Percentiles rank a stretch among this genome's conserved stretches.
Conservation (phyloP, 345 rosid genomes). For the Brassica carinata region DNA sequence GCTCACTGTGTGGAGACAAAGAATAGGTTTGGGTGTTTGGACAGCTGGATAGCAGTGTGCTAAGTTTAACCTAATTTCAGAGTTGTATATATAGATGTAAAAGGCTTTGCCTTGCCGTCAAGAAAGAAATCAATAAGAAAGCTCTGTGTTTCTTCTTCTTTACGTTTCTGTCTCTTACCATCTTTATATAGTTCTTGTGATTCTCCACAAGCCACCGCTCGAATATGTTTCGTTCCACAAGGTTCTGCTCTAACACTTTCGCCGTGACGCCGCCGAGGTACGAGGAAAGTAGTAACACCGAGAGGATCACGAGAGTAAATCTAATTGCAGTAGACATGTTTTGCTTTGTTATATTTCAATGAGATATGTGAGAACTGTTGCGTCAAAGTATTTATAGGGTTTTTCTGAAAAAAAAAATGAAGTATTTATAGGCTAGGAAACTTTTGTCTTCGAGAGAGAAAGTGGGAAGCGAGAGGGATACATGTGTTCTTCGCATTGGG, state of each 20-base stretch:
- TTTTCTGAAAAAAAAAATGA: neutral
- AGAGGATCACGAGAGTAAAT: slow-evolving; percentile 15
- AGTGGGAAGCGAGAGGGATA: slow-evolving; percentile 9
- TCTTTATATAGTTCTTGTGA: slow-evolving; percentile 31
- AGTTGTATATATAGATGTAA: no score
- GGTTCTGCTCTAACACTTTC: slow-evolving; percentile 9
- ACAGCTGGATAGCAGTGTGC: no score
- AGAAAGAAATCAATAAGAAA: no score
- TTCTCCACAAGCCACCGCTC: slow-evolving; percentile 54
- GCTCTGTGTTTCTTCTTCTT: no score
- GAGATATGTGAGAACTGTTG: slow-evolving; percentile 25
- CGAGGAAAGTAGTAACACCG: slow-evolving; percentile 10
- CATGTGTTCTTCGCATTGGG: slow-evolving; percentile 28
- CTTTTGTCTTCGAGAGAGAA: slow-evolving; percentile 18
- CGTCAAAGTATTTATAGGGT: slow-evolving; percentile 29
- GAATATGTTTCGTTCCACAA: slow-evolving; percentile 25
- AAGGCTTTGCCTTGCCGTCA: no score
- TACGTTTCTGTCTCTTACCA: no score
- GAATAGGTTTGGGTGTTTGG: no score
- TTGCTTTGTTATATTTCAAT: neutral
- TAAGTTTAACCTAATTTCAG: no score
- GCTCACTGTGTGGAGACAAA: no score
- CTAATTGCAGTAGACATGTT: slow-evolving; percentile 10
- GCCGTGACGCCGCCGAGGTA: slow-evolving; percentile 22
- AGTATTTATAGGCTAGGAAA: slow-evolving; percentile 28